Conservation (phyloP, 306 rosid species). For the Potentilla sterilis region DNA sequence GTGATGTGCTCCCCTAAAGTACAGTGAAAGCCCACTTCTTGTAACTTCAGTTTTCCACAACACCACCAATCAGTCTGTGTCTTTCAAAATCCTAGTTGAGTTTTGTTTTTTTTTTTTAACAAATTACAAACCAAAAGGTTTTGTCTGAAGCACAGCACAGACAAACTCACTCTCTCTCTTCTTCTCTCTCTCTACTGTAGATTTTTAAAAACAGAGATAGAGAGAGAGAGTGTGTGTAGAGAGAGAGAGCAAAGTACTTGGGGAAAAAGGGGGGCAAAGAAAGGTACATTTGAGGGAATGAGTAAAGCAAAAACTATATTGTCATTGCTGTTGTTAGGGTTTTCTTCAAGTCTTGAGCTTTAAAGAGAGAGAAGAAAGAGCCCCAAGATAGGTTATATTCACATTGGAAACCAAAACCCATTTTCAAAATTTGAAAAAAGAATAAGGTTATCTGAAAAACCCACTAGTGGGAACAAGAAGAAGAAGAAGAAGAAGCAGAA, state of each 20-base stretch:
- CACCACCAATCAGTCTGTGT: constrained; percentile 13
- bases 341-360: constrained; percentile 42
- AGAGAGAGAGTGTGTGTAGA: constrained; percentile 50
- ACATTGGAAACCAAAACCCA: constrained; percentile 11
- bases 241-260: constrained; percentile 47
- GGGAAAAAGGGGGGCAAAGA: constrained; percentile 15
- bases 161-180: background rate
- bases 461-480: constrained; percentile 2
- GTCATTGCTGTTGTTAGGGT: constrained; percentile 65
- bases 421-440: constrained; percentile 15
- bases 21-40: constrained; percentile 22
- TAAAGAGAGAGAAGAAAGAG: background rate
- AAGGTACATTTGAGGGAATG: constrained; percentile 43
- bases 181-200: constrained; percentile 43
- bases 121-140: constrained; percentile 21
- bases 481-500: background rate
- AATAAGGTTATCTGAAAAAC: constrained; percentile 30
- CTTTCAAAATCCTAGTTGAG: constrained; percentile 24
- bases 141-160: constrained; percentile 35
- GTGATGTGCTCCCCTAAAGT: background rate
- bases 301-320: constrained; percentile 72
- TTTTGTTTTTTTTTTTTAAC: constrained; percentile 8
- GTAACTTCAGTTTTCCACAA: constrained; percentile 14
- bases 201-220: constrained; percentile 37
- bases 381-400: background rate